A percentile compares a stretch with the other conserved stretches of the same genome.
phyloP scores from a whole-genome alignment of 208 protist genomes.

The Leishmania braziliensis region DNA sequence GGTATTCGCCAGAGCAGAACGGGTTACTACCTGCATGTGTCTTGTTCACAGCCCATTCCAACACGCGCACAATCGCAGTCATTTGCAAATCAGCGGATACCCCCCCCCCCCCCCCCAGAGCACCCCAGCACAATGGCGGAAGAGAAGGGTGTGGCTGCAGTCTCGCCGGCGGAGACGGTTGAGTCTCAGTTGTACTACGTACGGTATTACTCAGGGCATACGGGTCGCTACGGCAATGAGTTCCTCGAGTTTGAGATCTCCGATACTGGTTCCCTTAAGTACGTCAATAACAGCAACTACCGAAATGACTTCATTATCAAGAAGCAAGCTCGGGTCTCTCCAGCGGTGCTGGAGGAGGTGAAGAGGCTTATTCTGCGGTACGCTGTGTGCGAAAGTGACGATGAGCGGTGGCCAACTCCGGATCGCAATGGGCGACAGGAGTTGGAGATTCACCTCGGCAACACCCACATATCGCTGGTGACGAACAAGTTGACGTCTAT shows the following conservation, averaged over 20 bases:
- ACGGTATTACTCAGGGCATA: slow-evolving; percentile 88
- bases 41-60: neutral
- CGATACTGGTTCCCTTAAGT: slow-evolving; percentile 81
- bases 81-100: neutral
- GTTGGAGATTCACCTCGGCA: slow-evolving; percentile 85
- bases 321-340: slow-evolving; percentile 76
- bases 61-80: slow-evolving; percentile 1
- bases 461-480: slow-evolving; percentile 86
- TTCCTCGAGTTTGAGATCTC: slow-evolving; percentile 88
- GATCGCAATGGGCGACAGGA: slow-evolving; percentile 90
- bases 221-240: slow-evolving; percentile 89
- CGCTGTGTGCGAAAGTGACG: slow-evolving; percentile 70
- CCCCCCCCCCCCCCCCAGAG: neutral
- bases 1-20: neutral
- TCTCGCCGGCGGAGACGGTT: slow-evolving; percentile 49
- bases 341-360: slow-evolving; percentile 73
- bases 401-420: slow-evolving; percentile 82
- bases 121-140: slow-evolving; percentile 15
- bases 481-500: slow-evolving; percentile 89
- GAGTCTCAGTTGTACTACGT: slow-evolving; percentile 78
- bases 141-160: slow-evolving; percentile 4
- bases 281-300: slow-evolving; percentile 90
- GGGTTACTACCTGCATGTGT: neutral
- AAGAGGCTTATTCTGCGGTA: slow-evolving; percentile 74
- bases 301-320: slow-evolving; percentile 91